Evolutionary conservation across 2,329 filamentous ascomycete genomes (phyloP).

Genomic region (Coniosporium tulheliwenetii): DNA sequence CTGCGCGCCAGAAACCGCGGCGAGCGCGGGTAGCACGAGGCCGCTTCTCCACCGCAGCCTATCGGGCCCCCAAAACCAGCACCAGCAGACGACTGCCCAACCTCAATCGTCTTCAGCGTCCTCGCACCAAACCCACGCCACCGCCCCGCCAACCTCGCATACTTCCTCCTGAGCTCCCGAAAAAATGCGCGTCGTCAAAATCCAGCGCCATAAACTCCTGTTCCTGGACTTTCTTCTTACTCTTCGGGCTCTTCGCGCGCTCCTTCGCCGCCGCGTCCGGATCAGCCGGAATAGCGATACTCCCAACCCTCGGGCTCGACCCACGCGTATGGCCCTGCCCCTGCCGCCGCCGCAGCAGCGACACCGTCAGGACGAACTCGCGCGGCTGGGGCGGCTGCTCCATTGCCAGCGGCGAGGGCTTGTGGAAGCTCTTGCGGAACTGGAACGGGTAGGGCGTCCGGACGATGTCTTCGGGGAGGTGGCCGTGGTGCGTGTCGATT

Average conservation of each 20-base stretch:
- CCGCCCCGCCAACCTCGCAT: slow-evolving; percentile 10
- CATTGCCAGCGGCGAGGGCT: background rate
- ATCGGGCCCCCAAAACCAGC: background rate
- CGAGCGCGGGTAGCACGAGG: slow-evolving; percentile 6
- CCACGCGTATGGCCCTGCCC: slow-evolving; percentile 8
- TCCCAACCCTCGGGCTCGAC: slow-evolving; percentile 7
- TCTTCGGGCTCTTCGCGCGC: slow-evolving; percentile 2
- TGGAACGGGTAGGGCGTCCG: slow-evolving; percentile 16
- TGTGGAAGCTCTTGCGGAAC: slow-evolving; percentile 10
- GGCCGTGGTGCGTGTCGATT: slow-evolving; percentile 12
- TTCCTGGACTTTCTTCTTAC: slow-evolving; percentile 5
- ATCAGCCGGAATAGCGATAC: slow-evolving; percentile 12
- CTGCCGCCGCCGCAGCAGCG: slow-evolving; percentile 8
- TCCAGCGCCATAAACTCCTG: slow-evolving; percentile 10
- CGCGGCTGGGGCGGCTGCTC: background rate
- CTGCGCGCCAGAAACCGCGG: slow-evolving; percentile 13
- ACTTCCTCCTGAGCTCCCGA: slow-evolving; percentile 11
- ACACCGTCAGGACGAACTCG: slow-evolving; percentile 16
- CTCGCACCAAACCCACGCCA: slow-evolving; percentile 15
- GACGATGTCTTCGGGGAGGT: slow-evolving; percentile 12
- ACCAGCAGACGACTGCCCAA: slow-evolving; percentile 3
- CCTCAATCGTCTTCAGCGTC: slow-evolving; percentile 12
- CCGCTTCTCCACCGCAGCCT: background rate
- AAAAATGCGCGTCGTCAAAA: slow-evolving; percentile 19
- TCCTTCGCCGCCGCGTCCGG: background rate